Conservation (phyloP, 805 yeast species). For the Cyberlindnera maritima region DNA sequence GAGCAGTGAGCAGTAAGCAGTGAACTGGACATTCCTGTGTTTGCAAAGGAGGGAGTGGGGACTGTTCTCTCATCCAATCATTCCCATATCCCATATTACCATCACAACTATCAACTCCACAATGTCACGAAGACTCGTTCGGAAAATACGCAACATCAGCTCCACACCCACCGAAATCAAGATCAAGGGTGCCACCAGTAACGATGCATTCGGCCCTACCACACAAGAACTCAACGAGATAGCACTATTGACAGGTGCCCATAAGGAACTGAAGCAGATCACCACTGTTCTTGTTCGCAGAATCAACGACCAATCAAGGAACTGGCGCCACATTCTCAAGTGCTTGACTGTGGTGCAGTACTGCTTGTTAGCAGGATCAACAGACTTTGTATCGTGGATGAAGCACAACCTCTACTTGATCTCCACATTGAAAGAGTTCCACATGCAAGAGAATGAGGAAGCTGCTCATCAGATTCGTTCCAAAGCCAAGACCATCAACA, state of each 20-base stretch:
- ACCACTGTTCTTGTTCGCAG: conserved; percentile 39
- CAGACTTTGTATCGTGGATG: conserved; percentile 47
- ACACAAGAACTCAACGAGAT: conserved; percentile 53
- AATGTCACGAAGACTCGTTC: conserved; percentile 29
- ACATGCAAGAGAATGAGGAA: conserved; percentile 26
- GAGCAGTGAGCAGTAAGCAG: too few species aligned
- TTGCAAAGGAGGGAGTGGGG: too few species aligned
- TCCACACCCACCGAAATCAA: conserved; percentile 32
- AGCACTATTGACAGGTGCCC: conserved; percentile 42
- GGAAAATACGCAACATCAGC: conserved; percentile 32
- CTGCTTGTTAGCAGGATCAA: conserved; percentile 52
- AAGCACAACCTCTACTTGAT: conserved; percentile 37
- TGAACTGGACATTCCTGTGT: too few species aligned
- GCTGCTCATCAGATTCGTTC: conserved; percentile 35
- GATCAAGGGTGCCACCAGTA: conserved; percentile 47
- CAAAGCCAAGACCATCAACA: conserved; percentile 35
- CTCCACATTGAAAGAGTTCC: conserved; percentile 29
- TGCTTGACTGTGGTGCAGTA: conserved; percentile 51
- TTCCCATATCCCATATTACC: too few species aligned
- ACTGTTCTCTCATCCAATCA: too few species aligned
- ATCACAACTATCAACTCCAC: too few species aligned
- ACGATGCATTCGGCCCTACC: conserved; percentile 54
- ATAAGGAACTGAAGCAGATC: conserved; percentile 39
- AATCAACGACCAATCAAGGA: conserved; percentile 31
- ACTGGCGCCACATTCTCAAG: conserved; percentile 43